A percentile compares a stretch with the other conserved stretches of the same genome.
Evolutionary conservation across 2,329 filamentous ascomycete species (phyloP).

Genomic region (Fusarium vanettenii): DNA sequence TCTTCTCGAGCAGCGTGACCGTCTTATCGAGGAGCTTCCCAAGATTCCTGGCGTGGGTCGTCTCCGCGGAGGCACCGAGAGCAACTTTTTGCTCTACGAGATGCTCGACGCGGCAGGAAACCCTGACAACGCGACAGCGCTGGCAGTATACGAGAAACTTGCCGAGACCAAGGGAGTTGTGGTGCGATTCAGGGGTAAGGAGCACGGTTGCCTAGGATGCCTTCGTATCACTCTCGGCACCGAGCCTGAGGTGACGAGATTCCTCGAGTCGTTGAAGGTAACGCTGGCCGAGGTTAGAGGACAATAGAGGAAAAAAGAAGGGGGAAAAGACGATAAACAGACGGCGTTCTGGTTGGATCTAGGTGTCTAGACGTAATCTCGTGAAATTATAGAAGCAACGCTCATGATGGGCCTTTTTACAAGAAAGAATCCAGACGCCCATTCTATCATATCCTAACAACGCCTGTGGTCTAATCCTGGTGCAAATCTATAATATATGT

Average conservation of each 20-base stretch:
- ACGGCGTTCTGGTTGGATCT: slow-evolving; percentile 38
- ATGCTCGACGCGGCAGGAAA: slow-evolving; percentile 79
- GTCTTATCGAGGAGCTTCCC: slow-evolving; percentile 79
- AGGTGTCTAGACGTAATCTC: slow-evolving; percentile 41
- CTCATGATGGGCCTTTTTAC: slow-evolving; percentile 29
- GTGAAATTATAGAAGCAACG: slow-evolving; percentile 40
- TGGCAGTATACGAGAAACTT: slow-evolving; percentile 84
- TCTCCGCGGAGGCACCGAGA: slow-evolving; percentile 81
- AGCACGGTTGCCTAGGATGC: slow-evolving; percentile 89
- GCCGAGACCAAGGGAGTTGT: slow-evolving; percentile 91
- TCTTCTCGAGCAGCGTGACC: slow-evolving; percentile 81
- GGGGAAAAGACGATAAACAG: slow-evolving; percentile 10
- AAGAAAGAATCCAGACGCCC: slow-evolving; percentile 18
- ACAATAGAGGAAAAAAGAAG: slow-evolving; percentile 12
- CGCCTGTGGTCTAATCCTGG: slow-evolving; percentile 29
- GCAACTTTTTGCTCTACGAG: slow-evolving; percentile 93
- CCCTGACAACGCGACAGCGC: slow-evolving; percentile 82
- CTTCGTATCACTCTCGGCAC: slow-evolving; percentile 94
- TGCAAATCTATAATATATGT: slow-evolving; percentile 29
- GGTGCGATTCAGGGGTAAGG: slow-evolving; percentile 92
- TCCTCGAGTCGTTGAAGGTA: slow-evolving; percentile 74
- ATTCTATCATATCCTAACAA: slow-evolving; percentile 21
- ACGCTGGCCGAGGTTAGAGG: slow-evolving; percentile 59
- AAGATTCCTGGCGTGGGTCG: slow-evolving; percentile 81
- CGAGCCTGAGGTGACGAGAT: slow-evolving; percentile 83